Evolutionary conservation across 2,329 filamentous ascomycete genomes (phyloP), one percentile per base, ranked within the genome.

Genomic region (Coleophoma eucalyptorum): DNA sequence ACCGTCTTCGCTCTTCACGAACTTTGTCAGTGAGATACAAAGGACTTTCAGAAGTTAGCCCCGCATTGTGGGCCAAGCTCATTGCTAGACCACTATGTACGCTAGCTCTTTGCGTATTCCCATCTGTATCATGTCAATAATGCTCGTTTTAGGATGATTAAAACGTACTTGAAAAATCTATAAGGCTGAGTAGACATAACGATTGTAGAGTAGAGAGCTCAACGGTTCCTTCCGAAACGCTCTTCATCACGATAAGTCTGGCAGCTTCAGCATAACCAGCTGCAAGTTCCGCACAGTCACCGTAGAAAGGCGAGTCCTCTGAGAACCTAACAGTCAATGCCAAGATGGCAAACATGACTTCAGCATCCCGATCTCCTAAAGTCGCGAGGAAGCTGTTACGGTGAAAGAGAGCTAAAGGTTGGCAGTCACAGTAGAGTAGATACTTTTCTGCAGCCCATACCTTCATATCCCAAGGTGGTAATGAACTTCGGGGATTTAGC

Each of bases 351-450:
- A 70, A 62, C 0, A 69, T 46, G 2, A 72, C 49, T 49, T 70
- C 69, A 0, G 59, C 59, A n/a, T 67, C 62, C 10, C 76, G 67
- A 19, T 63, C 56, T 13, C 62, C 55, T 6, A 78, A 58, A 35
- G 65, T 72, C 5, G 61, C 53, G 8, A 76, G 49, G 52, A 79
- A 76, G 1, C 56, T 65, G 4, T 65, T 62, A 11, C 66, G 57
- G 16, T 70, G 63, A 46, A 80, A 79, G 0, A 80, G 62, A 15
- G 71, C 69, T 19, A 80, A 63, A 5, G 76, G 75, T 46, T 80
- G 77, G 20, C 69, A 73, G 48, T 79, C 72, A 49, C 74, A 76
- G 55, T 74, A 78, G 4, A 66, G 58, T 3, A 77, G 55, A 55
- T 78, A 80, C 2, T 70, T 58, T 43, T 72, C 65, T 12, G 69